phyloP scores from a whole-genome alignment of 352 stramenopile genomes.

The Halophytophthora batemanensis region DNA sequence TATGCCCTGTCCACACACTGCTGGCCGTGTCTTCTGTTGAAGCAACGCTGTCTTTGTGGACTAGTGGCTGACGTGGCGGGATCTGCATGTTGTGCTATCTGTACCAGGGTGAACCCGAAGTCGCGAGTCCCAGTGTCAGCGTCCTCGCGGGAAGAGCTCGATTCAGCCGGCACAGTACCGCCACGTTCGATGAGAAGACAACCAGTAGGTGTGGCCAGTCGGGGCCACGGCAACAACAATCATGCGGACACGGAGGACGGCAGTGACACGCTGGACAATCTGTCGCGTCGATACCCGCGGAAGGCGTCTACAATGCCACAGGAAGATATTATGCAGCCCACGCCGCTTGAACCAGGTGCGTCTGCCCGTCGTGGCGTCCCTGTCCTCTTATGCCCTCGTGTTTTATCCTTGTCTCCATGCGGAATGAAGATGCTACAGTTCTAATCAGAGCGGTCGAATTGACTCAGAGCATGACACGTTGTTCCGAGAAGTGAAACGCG shows the following conservation, averaged over 20 bases:
- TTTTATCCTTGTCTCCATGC: background rate
- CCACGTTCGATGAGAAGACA: conserved; percentile 10
- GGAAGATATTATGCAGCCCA: conserved; percentile 20
- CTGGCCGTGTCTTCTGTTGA: background rate
- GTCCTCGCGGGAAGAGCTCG: conserved; percentile 53
- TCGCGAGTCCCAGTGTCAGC: conserved; percentile 19
- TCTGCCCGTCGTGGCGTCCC: background rate
- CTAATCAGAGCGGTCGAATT: conserved; percentile 29
- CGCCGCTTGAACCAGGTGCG: conserved; percentile 49
- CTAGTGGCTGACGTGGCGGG: background rate
- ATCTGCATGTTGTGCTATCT: background rate
- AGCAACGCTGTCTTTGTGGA: background rate
- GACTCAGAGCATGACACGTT: conserved; percentile 76
- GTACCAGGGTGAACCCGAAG: conserved; percentile 44
- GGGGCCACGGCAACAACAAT: conserved; percentile 43
- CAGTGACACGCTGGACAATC: conserved; percentile 56
- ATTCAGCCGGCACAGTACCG: conserved; percentile 17
- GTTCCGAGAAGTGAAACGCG: conserved; percentile 77
- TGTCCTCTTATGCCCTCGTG: background rate
- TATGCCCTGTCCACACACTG: conserved; percentile 18
- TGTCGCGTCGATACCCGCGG: conserved; percentile 63
- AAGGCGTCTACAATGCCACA: conserved; percentile 30
- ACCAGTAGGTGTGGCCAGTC: conserved; percentile 15
- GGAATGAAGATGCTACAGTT: conserved; percentile 8
- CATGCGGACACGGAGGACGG: conserved; percentile 28